Evolutionary conservation across 2,329 filamentous ascomycete genomes (phyloP).

Genomic region (Nothomitra cinnamomea): DNA sequence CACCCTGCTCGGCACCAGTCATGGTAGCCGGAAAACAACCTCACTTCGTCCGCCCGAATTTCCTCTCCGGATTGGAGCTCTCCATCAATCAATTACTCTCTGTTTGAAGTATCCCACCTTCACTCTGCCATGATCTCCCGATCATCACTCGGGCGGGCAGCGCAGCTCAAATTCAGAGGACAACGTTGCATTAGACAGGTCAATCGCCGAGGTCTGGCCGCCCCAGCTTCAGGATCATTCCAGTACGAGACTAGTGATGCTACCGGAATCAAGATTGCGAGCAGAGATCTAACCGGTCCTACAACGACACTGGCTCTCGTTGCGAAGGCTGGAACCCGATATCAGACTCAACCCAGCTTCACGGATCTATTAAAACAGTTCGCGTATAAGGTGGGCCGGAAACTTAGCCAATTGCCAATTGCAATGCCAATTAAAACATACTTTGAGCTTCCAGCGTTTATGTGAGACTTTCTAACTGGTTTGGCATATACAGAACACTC

Average conservation of each 20-base stretch:
- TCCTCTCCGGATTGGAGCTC: not conserved
- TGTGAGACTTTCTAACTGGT: not conserved
- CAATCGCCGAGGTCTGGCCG: slow-evolving; percentile 45
- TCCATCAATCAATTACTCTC: slow-evolving; percentile 26
- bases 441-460: not conserved
- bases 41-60: slow-evolving; percentile 1
- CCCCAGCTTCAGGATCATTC: slow-evolving; percentile 56
- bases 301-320: slow-evolving; percentile 85
- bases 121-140: slow-evolving; percentile 44
- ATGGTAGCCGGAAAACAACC: not conserved
- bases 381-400: slow-evolving; percentile 71
- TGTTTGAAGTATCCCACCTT: slow-evolving; percentile 19
- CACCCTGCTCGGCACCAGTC: not conserved
- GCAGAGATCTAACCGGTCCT: slow-evolving; percentile 73
- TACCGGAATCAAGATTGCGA: slow-evolving; percentile 80
- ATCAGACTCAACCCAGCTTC: slow-evolving; percentile 76
- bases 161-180: slow-evolving; percentile 42
- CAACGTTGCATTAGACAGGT: slow-evolving; percentile 38
- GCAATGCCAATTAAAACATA: not conserved
- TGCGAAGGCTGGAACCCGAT: slow-evolving; percentile 85
- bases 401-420: not conserved
- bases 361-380: slow-evolving; percentile 84
- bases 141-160: slow-evolving; percentile 45
- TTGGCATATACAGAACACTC: slow-evolving; percentile 47
- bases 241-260: slow-evolving; percentile 78